Evolutionary conservation across 2,329 filamentous ascomycete genomes (phyloP).

Genomic region (Acrocalymma vagum): DNA sequence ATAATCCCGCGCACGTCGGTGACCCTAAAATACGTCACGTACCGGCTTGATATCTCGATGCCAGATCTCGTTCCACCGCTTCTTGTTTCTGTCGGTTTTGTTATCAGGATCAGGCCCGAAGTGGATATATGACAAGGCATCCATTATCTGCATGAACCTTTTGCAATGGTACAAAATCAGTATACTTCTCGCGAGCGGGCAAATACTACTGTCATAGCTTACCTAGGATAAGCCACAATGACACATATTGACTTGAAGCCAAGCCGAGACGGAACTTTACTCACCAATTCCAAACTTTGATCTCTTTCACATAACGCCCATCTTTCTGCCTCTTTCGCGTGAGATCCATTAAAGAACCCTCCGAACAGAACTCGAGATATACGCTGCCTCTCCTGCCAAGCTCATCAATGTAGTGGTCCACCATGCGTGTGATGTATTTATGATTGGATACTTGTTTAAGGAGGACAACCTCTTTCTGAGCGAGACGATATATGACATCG

Average conservation of each 20-base stretch:
- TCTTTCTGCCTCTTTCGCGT: background rate
- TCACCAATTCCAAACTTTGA: conserved; percentile 23
- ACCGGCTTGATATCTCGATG: conserved; percentile 28
- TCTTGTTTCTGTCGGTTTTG: conserved; percentile 3
- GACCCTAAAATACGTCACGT: too few relatives aligned
- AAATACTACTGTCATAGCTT: too few relatives aligned
- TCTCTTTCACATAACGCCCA: conserved; percentile 10
- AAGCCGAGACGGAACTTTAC: too few relatives aligned
- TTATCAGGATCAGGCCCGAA: conserved; percentile 18
- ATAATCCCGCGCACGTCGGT: too few relatives aligned
- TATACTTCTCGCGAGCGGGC: too few relatives aligned
- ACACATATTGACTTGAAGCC: too few relatives aligned
- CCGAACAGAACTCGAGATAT: conserved; percentile 24
- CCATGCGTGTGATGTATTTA: conserved; percentile 14
- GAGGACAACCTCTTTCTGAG: conserved; percentile 17
- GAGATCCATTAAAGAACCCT: conserved; percentile 12
- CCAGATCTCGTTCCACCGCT: conserved; percentile 20
- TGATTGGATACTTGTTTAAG: conserved; percentile 20
- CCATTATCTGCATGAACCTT: conserved; percentile 14
- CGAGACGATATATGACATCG: conserved; percentile 4
- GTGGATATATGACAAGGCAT: conserved; percentile 20
- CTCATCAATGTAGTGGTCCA: conserved; percentile 20
- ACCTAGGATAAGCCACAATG: too few relatives aligned
- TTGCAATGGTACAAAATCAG: background rate
- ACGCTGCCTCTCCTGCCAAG: conserved; percentile 8